Evolutionary conservation across 768 basidiomycete species (phyloP), one percentile per base, ranked within the genome.

Genomic region (Asterophora lycoperdoides): DNA sequence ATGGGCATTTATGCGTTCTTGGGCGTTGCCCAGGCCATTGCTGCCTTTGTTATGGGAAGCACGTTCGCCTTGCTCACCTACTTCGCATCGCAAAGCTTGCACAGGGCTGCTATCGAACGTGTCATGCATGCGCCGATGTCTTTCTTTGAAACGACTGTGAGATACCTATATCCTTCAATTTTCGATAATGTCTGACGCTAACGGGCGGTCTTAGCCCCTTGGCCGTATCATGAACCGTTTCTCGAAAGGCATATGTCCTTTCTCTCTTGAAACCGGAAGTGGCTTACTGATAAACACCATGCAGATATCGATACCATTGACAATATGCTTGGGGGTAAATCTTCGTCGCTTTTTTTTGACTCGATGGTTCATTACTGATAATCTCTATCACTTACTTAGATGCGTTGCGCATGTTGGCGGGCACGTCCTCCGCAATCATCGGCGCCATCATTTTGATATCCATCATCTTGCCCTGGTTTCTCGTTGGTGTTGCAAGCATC

Each of bases 151-250:
- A 92, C 84, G 1, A 89, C 87, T 5, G 83, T 84, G 58, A 57
- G 72, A 59, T 30, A 37, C 13, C 14, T 19, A 35, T 8, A 41
- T 10, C 30, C 20, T 7, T 29, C 26, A n/a, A 39, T n/a, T 18
- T 37, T 11, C 11, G 14, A 5, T 7, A 8, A 17, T 36, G 48
- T 48, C 48, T 46, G 17, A 48, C 26, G 19, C 53, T 46, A 15
- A 49, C 26, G 18, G 52, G 38, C 59, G 48, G 23, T 47, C 48
- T 14, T 56, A 84, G 75, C 89, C 89, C 5, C 74, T 89, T 17
- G 93, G 93, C 13, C 81, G 90, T 9, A 89, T 96, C 53, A 86
- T 92, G 80, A 93, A 93, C 64, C 81, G 91, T 13, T 91, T 96
- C 63, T 83, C 89, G 1, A 91, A 92, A 71, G 83, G 83, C 76